Percentiles rank a stretch among this genome's conserved stretches.
These are phyloP conservation scores for Coleophoma cylindrospora DNA, from an alignment of 2,329 filamentous ascomycete genomes.

Conservation along the genomic window DNA sequence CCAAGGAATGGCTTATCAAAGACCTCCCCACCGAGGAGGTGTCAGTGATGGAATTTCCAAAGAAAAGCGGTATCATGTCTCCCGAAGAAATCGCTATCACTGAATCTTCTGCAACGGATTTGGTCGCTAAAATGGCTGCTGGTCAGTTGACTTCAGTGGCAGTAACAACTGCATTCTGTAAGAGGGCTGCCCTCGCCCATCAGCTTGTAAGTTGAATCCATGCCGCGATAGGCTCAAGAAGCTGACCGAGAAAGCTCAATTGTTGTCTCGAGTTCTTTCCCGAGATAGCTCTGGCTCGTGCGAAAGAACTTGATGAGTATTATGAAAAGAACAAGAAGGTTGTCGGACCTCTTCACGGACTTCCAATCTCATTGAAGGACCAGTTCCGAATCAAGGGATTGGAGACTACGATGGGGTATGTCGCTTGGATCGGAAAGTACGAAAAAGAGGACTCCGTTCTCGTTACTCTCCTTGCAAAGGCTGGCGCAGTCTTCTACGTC, in stretches of 20 bases:
- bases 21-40: constrained; percentile 4
- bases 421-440: constrained; percentile 21
- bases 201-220: constrained; percentile 29
- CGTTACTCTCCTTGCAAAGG: constrained; percentile 27
- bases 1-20: constrained; percentile 18
- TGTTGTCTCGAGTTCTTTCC: constrained; percentile 41
- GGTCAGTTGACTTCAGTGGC: constrained; percentile 40
- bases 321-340: constrained; percentile 30
- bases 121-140: constrained; percentile 20
- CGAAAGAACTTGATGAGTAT: constrained; percentile 36
- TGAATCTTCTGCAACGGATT: constrained; percentile 19
- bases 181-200: constrained; percentile 44
- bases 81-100: constrained; percentile 41
- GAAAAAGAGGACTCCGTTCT: constrained; percentile 20
- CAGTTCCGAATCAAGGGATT: constrained; percentile 53
- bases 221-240: not conserved
- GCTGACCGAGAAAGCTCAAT: constrained; percentile 14
- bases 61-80: constrained; percentile 8
- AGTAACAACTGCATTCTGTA: constrained; percentile 43
- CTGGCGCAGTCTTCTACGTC: constrained; percentile 29
- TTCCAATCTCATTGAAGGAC: constrained; percentile 53
- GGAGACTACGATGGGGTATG: constrained; percentile 37
- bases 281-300: constrained; percentile 34
- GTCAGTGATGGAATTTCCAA: constrained; percentile 17
- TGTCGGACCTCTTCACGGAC: constrained; percentile 43